A percentile compares a stretch with the other conserved stretches of the same genome.
Conservation (phyloP, 2,329 filamentous ascomycete species). For the Dactylellina cionopaga region DNA sequence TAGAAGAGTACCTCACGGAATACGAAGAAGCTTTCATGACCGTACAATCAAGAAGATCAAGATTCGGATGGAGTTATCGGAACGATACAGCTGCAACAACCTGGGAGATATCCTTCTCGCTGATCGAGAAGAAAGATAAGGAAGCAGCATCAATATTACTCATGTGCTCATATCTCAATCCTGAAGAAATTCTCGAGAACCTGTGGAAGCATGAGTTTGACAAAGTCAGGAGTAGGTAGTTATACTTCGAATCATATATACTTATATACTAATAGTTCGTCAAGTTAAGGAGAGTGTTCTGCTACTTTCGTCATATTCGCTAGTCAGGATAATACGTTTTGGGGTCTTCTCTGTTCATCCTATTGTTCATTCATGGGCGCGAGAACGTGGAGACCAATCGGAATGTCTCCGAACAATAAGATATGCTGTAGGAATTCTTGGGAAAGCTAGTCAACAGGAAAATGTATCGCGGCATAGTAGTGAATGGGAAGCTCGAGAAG, state of each 20-base stretch:
- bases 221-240: constrained; percentile 9
- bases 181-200: constrained; percentile 49
- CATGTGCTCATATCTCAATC: too few species aligned
- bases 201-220: constrained; percentile 24
- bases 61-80: too few species aligned
- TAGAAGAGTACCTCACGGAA: constrained; percentile 27
- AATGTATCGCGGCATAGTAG: neutral
- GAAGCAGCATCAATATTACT: too few species aligned
- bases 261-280: constrained; percentile 7
- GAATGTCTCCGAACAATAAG: neutral
- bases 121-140: too few species aligned
- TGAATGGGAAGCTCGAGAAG: neutral
- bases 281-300: constrained; percentile 13
- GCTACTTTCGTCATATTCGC: constrained; percentile 42
- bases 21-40: too few species aligned
- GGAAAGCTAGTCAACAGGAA: neutral
- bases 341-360: too few species aligned
- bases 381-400: constrained; percentile 1
- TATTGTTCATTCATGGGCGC: constrained; percentile 48
- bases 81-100: too few species aligned
- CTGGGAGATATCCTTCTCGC: too few species aligned
- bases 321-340: too few species aligned
- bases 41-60: too few species aligned
- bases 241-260: neutral
- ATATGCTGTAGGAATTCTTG: neutral